Conservation (phyloP, 1,284 basidiomycete genomes). For the Trichosporon ovoides region DNA sequence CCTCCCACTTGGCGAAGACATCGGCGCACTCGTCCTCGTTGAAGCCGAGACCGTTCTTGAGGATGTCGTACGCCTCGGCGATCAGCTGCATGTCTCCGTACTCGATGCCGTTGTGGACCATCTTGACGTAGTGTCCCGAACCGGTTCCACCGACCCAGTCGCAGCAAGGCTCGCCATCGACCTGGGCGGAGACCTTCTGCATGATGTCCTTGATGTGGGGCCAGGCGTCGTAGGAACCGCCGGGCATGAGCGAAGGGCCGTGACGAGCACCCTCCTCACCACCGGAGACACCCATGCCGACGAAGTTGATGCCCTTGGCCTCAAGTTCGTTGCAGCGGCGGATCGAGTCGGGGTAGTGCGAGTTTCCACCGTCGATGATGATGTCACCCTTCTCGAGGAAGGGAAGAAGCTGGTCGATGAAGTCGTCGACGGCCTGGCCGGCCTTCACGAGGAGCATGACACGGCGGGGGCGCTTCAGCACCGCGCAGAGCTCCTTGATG, state of each 20-base stretch:
- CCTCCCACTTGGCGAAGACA: conserved; percentile 92
- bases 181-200: conserved; percentile 95
- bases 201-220: conserved; percentile 96
- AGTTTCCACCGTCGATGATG: conserved; percentile 99
- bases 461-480: conserved; percentile 60
- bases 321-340: conserved; percentile 91
- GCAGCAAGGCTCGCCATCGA: conserved; percentile 93
- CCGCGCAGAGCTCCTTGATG: conserved; percentile 69
- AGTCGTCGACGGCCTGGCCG: conserved; percentile 58
- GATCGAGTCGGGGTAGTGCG: conserved; percentile 97
- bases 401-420: conserved; percentile 56
- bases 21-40: conserved; percentile 78
- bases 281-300: conserved; percentile 98
- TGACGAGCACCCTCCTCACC: conserved; percentile 98
- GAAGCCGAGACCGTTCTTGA: conserved; percentile 90
- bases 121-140: conserved; percentile 89
- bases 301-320: conserved; percentile 88
- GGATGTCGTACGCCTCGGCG: conserved; percentile 96
- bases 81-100: conserved; percentile 99
- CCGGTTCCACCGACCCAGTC: conserved; percentile 98
- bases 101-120: conserved; percentile 71
- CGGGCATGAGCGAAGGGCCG: conserved; percentile 99
- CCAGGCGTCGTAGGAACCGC: conserved; percentile 92
- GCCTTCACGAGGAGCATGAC: conserved; percentile 85
- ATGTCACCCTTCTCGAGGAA: conserved; percentile 70